Conservation (phyloP, 2,329 filamentous ascomycete genomes). For the Colletotrichum plurivorum region DNA sequence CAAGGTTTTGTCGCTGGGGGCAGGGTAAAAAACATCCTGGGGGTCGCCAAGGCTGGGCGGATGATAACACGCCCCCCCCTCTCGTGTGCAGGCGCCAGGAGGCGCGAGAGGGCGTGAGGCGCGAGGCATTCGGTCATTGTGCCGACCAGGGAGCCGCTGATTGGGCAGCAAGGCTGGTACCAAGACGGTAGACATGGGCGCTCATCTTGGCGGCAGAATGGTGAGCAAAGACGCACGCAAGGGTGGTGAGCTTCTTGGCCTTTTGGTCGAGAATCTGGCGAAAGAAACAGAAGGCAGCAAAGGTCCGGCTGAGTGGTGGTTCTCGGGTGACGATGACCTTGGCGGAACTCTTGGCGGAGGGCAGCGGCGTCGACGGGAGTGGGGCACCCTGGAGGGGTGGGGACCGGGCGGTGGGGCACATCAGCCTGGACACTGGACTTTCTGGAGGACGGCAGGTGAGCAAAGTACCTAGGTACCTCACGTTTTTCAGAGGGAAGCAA, state of each 20-base stretch:
- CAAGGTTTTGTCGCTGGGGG: conserved; percentile 14
- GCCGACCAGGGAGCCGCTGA: conserved; percentile 24
- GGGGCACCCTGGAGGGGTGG: conserved; percentile 30
- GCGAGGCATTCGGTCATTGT: conserved; percentile 38
- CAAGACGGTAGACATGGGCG: conserved; percentile 38
- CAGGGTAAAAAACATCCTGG: conserved; percentile 15
- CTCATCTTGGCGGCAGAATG: conserved; percentile 30
- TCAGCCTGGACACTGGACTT: no score
- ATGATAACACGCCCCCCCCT: conserved; percentile 38
- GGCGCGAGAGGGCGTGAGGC: not conserved
- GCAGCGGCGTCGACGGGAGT: conserved; percentile 36
- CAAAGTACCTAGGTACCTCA: no score
- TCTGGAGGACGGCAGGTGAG: no score
- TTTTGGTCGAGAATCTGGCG: conserved; percentile 20
- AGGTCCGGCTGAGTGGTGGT: conserved; percentile 35
- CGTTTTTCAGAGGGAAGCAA: no score
- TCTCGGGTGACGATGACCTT: conserved; percentile 40
- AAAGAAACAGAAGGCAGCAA: conserved; percentile 8
- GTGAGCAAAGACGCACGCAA: conserved; percentile 34
- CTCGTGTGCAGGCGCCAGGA: not conserved
- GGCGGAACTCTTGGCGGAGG: conserved; percentile 39
- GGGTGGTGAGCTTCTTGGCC: conserved; percentile 37
- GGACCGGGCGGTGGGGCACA: conserved; percentile 21
- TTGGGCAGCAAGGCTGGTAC: conserved; percentile 23
- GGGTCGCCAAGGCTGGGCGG: conserved; percentile 36